Conservation (phyloP, 1,284 basidiomycete species). For the Sphagnurus paluster region DNA sequence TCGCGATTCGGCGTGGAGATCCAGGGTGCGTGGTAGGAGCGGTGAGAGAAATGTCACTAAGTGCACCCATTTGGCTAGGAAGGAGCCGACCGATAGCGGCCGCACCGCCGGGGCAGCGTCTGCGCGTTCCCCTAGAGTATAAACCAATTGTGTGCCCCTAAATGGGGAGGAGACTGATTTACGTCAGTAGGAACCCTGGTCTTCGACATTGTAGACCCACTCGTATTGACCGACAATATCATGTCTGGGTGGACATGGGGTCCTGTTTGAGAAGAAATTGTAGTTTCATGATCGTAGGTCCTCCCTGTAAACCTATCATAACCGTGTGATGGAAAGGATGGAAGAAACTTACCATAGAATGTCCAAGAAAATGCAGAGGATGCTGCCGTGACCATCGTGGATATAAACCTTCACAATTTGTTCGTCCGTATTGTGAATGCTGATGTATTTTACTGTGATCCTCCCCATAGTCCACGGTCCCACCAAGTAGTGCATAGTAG, state of each 20-base stretch:
- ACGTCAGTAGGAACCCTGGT: constrained; percentile 1
- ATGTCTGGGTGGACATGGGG: constrained; percentile 39
- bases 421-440: constrained; percentile 48
- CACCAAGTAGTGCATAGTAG: constrained; percentile 52
- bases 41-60: constrained; percentile 45
- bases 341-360: constrained; percentile 44
- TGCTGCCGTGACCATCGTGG: constrained; percentile 44
- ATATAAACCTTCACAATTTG: constrained; percentile 41
- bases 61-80: constrained; percentile 42
- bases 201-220: constrained; percentile 26
- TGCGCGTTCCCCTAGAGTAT: constrained; percentile 44
- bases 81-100: constrained; percentile 39
- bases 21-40: constrained; percentile 36
- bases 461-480: constrained; percentile 36
- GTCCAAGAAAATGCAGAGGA: constrained; percentile 55
- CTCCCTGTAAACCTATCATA: constrained; percentile 36
- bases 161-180: constrained; percentile 47
- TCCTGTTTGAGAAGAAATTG: constrained; percentile 41
- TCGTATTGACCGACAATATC: constrained; percentile 45
- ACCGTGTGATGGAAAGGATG: background rate
- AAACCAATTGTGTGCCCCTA: constrained; percentile 49
- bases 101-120: constrained; percentile 42
- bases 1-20: constrained; percentile 46
- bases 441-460: constrained; percentile 19
- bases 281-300: constrained; percentile 48